A percentile compares a stretch with the other conserved stretches of the same genome.
Conservation (phyloP, 257 asterid species). For the Solanum clarkiae region DNA sequence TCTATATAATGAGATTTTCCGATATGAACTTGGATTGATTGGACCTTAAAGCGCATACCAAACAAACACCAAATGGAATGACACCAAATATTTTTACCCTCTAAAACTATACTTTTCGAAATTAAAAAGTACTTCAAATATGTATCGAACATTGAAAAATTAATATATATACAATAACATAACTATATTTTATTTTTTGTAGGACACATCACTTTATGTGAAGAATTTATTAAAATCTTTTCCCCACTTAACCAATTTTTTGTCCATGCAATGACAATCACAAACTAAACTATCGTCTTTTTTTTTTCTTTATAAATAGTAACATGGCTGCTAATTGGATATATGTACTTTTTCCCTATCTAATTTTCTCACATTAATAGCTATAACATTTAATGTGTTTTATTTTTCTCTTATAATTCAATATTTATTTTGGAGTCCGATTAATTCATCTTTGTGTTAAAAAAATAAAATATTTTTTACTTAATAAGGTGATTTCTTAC, state of each 20-base stretch:
- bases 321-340: not conserved
- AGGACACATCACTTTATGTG: not conserved
- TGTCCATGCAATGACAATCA: not conserved
- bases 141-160: not conserved
- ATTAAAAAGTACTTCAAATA: not conserved
- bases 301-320: not conserved
- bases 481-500: not conserved
- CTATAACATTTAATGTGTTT: not conserved
- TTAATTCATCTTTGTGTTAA: accelerated
- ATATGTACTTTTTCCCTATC: not conserved
- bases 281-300: not conserved
- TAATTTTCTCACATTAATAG: not conserved
- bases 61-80: not conserved
- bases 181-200: not conserved
- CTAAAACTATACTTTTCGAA: not conserved
- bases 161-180: not conserved
- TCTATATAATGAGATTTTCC: not conserved
- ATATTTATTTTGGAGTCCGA: accelerated
- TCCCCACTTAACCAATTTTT: not conserved
- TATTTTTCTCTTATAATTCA: accelerated
- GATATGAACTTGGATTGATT: not conserved
- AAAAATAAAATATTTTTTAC: not conserved
- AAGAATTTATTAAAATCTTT: not conserved
- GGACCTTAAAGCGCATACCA: not conserved
- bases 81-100: not conserved